Evolutionary conservation across 306 rosid genomes (phyloP), one percentile per base, ranked within the genome.

Genomic region (Astragalus glycyphyllos): DNA sequence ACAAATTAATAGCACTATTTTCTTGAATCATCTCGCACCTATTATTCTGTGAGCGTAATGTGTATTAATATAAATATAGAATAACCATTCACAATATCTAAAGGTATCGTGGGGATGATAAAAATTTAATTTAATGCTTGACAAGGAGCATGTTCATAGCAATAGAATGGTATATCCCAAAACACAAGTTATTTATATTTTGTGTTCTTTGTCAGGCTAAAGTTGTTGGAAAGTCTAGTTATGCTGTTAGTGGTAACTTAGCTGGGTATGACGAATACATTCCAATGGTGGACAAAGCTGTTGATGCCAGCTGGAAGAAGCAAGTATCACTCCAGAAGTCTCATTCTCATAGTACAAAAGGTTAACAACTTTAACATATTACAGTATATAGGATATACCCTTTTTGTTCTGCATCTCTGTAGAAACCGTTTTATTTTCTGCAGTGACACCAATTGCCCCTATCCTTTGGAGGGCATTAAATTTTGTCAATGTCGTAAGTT

Each of bases 271-370:
- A 91, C 74, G 99, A 91, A 71, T 94, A 91, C 65, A 85, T 94
- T 68, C 99, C 99, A 58, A 87, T 94, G 92, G 97, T 94, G 62
- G 99, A 94, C 86, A 94, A 94, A 85, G 81, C 97, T 49, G 99
- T 94, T 74, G 99, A 94, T 83, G 82, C 87, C 73, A 58, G 45
- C 71, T 91, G 91, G 95, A 94, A 91, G 86, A 87, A 82, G 72
- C 96, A 86, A 71, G 65, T 77, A 45, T 77, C 87, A 44, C 71
- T 80, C 35, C 95, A 83, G 79, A 82, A 68, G 69, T 75, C 87
- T 72, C 69, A 40, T 58, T 75, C 87, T 72, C 69, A 40, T 58
- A 62, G 88, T 76, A 79, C 84, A 31, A 87, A 82, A 89, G 97
- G 99, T 90, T 68, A 55, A 75, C 64, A 65, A 67, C 49, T 68